A percentile compares a stretch with the other conserved stretches of the same genome.
Evolutionary conservation across 2,329 filamentous ascomycete genomes (phyloP).

Genomic region (Dactylellina cionopaga): DNA sequence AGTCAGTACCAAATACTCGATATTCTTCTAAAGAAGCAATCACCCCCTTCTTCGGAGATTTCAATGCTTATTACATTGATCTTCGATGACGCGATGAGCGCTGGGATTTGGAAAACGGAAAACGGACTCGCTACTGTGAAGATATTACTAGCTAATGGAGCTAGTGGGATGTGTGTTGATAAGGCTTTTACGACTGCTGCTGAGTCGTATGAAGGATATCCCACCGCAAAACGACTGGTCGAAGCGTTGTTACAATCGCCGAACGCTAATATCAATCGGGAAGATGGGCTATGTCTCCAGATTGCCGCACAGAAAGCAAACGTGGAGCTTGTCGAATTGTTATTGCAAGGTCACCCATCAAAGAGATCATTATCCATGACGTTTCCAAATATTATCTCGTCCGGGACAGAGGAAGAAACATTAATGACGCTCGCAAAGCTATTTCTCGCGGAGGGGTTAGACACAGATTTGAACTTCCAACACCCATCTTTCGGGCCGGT

Average conservation of each 20-base stretch:
- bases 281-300: slow-evolving; percentile 40
- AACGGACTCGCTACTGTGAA: slow-evolving; percentile 40
- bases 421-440: slow-evolving; percentile 21
- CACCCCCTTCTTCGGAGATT: background rate
- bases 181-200: slow-evolving; percentile 38
- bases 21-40: slow-evolving; percentile 10
- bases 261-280: slow-evolving; percentile 45
- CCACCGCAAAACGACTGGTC: slow-evolving; percentile 35
- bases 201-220: slow-evolving; percentile 32
- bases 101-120: slow-evolving; percentile 46
- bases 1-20: slow-evolving; percentile 27
- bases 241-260: slow-evolving; percentile 33
- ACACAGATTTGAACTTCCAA: slow-evolving; percentile 47
- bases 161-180: slow-evolving; percentile 41
- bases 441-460: slow-evolving; percentile 26
- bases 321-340: slow-evolving; percentile 23
- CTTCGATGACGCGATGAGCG: slow-evolving; percentile 43
- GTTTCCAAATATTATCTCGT: slow-evolving; percentile 45
- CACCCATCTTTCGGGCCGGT: slow-evolving; percentile 42
- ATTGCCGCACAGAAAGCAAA: slow-evolving; percentile 40
- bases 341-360: slow-evolving; percentile 38
- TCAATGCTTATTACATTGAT: slow-evolving; percentile 23
- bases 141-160: slow-evolving; percentile 24
- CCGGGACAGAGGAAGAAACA: slow-evolving; percentile 32
- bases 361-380: slow-evolving; percentile 42